Percentiles rank a stretch among this genome's conserved stretches.
Conservation (phyloP, 2,329 filamentous ascomycete genomes). For the Dothiorella sarmentorum region DNA sequence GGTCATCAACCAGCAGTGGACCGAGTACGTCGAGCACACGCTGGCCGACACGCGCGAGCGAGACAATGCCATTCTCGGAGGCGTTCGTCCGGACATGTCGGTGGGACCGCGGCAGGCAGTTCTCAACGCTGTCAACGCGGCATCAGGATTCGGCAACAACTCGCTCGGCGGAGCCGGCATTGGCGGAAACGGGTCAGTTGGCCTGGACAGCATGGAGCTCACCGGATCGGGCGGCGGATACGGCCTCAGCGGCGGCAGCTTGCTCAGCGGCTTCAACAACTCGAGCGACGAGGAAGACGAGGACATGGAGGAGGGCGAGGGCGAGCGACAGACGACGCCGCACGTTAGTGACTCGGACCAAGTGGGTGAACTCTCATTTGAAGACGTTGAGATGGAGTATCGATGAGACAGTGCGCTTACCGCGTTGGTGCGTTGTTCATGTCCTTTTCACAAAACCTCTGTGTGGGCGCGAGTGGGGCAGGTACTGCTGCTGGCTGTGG, state of each 20-base stretch:
- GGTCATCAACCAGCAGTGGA: slow-evolving; percentile 87
- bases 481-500: neutral
- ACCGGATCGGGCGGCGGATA: slow-evolving; percentile 57
- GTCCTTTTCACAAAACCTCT: slow-evolving; percentile 11
- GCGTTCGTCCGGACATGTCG: slow-evolving; percentile 86
- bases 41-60: slow-evolving; percentile 90
- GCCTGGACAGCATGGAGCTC: slow-evolving; percentile 63
- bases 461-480: slow-evolving; percentile 1
- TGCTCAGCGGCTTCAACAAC: slow-evolving; percentile 88
- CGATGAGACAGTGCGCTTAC: slow-evolving; percentile 41
- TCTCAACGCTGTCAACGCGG: slow-evolving; percentile 56
- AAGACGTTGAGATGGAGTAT: slow-evolving; percentile 60
- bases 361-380: slow-evolving; percentile 64
- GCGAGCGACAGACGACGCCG: slow-evolving; percentile 54
- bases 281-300: slow-evolving; percentile 96
- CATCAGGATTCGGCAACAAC: slow-evolving; percentile 56
- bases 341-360: slow-evolving; percentile 57
- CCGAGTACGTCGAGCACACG: slow-evolving; percentile 89
- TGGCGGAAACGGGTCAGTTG: slow-evolving; percentile 58
- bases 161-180: slow-evolving; percentile 78
- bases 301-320: slow-evolving; percentile 81
- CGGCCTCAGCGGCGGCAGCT: slow-evolving; percentile 70
- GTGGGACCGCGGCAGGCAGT: slow-evolving; percentile 73
- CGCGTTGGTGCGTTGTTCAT: slow-evolving; percentile 17
- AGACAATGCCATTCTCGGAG: slow-evolving; percentile 96